Evolutionary conservation across 2,329 filamentous ascomycete species (phyloP).

Genomic region (Cladophialophora exuberans): DNA sequence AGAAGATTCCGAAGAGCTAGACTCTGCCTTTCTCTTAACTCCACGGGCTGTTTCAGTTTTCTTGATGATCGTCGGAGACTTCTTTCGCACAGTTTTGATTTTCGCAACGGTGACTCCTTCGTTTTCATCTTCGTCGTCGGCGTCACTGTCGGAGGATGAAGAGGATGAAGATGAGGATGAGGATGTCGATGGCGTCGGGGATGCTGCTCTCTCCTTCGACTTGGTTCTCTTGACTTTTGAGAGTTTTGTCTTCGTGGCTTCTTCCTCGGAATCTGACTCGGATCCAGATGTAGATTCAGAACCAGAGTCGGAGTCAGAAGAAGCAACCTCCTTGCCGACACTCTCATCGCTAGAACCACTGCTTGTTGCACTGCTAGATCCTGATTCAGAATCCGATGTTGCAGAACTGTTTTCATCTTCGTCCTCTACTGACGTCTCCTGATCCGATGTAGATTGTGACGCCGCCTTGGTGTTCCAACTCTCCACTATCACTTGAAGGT

Average conservation of each 20-base stretch:
- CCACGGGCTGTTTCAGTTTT: constrained; percentile 39
- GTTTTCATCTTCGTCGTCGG: constrained; percentile 53
- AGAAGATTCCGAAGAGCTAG: constrained; percentile 43
- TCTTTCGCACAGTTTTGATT: constrained; percentile 33
- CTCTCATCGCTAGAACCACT: constrained; percentile 37
- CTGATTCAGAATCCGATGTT: constrained; percentile 6
- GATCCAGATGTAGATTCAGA: constrained; percentile 32
- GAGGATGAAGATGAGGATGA: constrained; percentile 39
- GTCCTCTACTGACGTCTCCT: constrained; percentile 18
- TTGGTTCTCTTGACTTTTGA: constrained; percentile 35
- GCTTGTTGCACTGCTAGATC: constrained; percentile 30
- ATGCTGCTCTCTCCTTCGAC: constrained; percentile 36
- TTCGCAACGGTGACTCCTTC: constrained; percentile 46
- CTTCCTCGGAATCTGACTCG: constrained; percentile 34
- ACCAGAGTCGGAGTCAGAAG: too few species aligned
- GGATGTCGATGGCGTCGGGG: constrained; percentile 28
- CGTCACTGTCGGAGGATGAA: constrained; percentile 53
- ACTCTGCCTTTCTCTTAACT: constrained; percentile 63
- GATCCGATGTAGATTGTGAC: background rate
- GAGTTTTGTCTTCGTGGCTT: constrained; percentile 45
- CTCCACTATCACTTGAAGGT: constrained; percentile 8
- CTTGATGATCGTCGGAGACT: constrained; percentile 51
- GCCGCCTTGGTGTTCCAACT: constrained; percentile 7
- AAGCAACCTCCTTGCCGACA: constrained; percentile 40
- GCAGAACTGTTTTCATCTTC: too few species aligned